These are phyloP conservation scores for Petunia hybrid DNA, from an alignment of 305 asterid genomes.

Conservation along the genomic window DNA sequence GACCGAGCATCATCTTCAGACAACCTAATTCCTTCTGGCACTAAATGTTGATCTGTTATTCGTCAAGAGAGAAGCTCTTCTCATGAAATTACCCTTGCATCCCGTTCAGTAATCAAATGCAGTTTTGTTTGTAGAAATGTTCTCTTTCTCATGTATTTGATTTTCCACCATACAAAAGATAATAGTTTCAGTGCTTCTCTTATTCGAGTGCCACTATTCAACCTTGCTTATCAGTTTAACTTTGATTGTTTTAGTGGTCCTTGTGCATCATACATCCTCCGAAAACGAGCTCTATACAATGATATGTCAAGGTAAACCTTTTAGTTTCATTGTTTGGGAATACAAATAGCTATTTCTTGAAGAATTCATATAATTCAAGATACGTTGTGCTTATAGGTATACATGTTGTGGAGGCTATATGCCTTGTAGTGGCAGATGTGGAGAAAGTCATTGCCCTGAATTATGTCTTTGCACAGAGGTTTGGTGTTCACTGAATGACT, in stretches of 20 bases:
- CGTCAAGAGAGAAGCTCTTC: background rate
- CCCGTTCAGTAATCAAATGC: too few species aligned
- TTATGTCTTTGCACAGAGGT: conserved; percentile 60
- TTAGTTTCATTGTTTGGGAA: background rate
- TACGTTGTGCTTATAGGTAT: conserved; percentile 40
- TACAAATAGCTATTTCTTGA: background rate
- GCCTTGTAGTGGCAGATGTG: conserved; percentile 59
- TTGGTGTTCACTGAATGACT: background rate
- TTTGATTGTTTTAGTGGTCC: conserved; percentile 47
- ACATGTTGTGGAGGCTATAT: conserved; percentile 56
- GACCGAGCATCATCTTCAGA: background rate
- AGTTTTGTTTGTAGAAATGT: too few species aligned
- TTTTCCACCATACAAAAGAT: background rate
- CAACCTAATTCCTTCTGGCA: background rate
- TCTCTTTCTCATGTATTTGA: background rate
- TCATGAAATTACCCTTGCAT: background rate
- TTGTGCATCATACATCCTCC: conserved; percentile 50
- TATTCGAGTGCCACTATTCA: background rate
- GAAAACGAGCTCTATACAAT: conserved; percentile 56
- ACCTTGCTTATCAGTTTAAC: background rate
- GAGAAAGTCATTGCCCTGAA: conserved; percentile 55
- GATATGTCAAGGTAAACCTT: conserved; percentile 51
- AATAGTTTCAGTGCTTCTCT: background rate
- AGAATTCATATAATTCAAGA: background rate
- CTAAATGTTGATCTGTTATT: background rate